Evolutionary conservation across 1,284 basidiomycete genomes (phyloP), one percentile per base, ranked within the genome.

Genomic region (Trichosporon inkin): DNA sequence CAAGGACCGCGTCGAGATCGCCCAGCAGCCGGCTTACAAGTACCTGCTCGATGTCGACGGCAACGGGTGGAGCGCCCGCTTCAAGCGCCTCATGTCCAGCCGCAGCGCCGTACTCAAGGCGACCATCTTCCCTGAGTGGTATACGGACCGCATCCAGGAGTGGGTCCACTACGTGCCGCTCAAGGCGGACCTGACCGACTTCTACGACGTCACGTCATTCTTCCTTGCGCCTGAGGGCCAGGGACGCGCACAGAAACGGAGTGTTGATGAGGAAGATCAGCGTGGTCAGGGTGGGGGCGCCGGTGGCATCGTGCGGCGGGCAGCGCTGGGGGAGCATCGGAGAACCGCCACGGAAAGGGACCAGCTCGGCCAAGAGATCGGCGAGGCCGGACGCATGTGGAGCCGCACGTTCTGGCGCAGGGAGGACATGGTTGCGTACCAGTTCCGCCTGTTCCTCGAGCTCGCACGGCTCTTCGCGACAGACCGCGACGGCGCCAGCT

Each of bases 391-490:
- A 0, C 80, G 82, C 44, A 68, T 80, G 20, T 88, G 86, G 86
- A 86, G 84, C 65, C 77, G 79, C 62, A 78, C 68, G 0, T 86
- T 81, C 68, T 88, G 86, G 85, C 79, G 86, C 51, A 79, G 79
- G 58, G 84, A 85, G 65, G 87, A 88, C 71, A 79, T 88, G 76
- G 80, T 81, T 39, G 83, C 85, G 11, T 87, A 87, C 74, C 77
- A 83, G 61, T 86, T 84, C 69, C 80, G 85, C 35, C 56, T 73
- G 22, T 65, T 73, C 49, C 62, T 73, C 24, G 71, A 73, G 41
- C 62, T 69, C n/a, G 60, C 70, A 10, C 59, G 71, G 10, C 56
- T 73, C 17, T 53, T 63, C 49, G 66, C 67, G 19, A 52, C 62
- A 13, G 60, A 74, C 62, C 57, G 71, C 17, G 65, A 70, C 16